phyloP scores from a whole-genome alignment of 2,329 filamentous ascomycete species.

The Diaporthe humulicola region DNA sequence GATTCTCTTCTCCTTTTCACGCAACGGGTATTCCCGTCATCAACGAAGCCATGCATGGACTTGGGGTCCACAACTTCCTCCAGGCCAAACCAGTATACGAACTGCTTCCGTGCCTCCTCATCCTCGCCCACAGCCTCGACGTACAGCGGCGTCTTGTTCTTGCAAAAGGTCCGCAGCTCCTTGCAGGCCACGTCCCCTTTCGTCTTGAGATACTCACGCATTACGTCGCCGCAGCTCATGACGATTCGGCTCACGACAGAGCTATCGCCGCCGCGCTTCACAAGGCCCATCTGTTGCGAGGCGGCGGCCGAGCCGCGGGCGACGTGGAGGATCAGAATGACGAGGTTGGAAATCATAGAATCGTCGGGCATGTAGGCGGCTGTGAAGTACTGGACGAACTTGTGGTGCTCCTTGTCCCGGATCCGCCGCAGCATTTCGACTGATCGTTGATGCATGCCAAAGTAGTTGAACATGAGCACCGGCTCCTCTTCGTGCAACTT shows the following conservation, averaged over 20 bases:
- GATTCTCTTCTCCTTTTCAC: not conserved
- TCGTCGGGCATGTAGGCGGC: conserved; percentile 12
- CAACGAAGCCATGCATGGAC: conserved; percentile 10
- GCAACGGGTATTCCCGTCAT: conserved; percentile 2
- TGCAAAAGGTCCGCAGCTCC: conserved; percentile 9
- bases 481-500: conserved; percentile 21
- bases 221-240: conserved; percentile 16
- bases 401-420: conserved; percentile 10
- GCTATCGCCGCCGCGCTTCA: not conserved
- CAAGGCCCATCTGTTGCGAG: not conserved
- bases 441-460: not conserved
- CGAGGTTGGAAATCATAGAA: conserved; percentile 11
- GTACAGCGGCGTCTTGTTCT: conserved; percentile 17
- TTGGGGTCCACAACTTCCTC: not conserved
- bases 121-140: not conserved
- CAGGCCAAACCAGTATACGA: not conserved
- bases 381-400: conserved; percentile 14
- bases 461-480: conserved; percentile 24
- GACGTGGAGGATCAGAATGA: not conserved
- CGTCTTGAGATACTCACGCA: not conserved
- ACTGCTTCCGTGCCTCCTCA: not conserved
- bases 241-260: not conserved
- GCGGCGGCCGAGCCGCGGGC: not conserved
- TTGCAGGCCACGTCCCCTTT: conserved; percentile 2
- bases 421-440: conserved; percentile 21